A percentile compares a stretch with the other conserved stretches of the same genome.
Evolutionary conservation across 768 basidiomycete species (phyloP).

Genomic region (Lentinula guzmanii): DNA sequence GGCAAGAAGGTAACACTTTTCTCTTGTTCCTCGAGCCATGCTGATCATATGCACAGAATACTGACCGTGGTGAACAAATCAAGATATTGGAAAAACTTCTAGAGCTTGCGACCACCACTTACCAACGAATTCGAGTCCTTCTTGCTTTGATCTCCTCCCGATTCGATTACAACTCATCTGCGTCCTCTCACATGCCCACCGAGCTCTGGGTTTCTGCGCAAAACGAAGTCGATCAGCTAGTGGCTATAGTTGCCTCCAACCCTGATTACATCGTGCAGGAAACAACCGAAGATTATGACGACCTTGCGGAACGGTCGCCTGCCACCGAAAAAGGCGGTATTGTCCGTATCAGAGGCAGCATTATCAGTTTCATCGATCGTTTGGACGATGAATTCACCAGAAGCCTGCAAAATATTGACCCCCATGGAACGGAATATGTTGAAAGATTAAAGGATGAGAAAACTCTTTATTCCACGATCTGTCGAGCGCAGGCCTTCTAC

Average conservation of each 20-base stretch:
- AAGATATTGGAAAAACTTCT: slow-evolving; percentile 83
- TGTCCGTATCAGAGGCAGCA: slow-evolving; percentile 88
- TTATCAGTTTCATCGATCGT: slow-evolving; percentile 94
- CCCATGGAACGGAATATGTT: slow-evolving; percentile 98
- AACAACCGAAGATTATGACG: slow-evolving; percentile 87
- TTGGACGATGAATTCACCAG: slow-evolving; percentile 98
- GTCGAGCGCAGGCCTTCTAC: slow-evolving; percentile 88
- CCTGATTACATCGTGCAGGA: slow-evolving; percentile 81
- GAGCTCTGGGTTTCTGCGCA: slow-evolving; percentile 89
- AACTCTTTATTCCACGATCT: slow-evolving; percentile 88
- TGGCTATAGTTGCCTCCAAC: slow-evolving; percentile 71
- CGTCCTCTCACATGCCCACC: slow-evolving; percentile 82
- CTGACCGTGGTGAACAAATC: slow-evolving; percentile 93
- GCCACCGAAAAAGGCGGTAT: slow-evolving; percentile 61
- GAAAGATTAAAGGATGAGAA: slow-evolving; percentile 96
- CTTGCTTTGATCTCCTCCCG: slow-evolving; percentile 91
- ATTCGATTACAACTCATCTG: slow-evolving; percentile 93
- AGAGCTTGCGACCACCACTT: slow-evolving; percentile 79
- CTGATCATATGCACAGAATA: slow-evolving; percentile 59
- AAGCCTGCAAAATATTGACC: slow-evolving; percentile 95
- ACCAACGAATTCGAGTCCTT: slow-evolving; percentile 91
- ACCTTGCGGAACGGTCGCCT: slow-evolving; percentile 77
- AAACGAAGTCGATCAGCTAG: slow-evolving; percentile 81
- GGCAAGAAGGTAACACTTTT: slow-evolving; percentile 76
- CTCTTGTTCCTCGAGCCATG: background rate